Evolutionary conservation across 1,139 yeast genomes (phyloP).

Genomic region (Kodamaea derodonti): DNA sequence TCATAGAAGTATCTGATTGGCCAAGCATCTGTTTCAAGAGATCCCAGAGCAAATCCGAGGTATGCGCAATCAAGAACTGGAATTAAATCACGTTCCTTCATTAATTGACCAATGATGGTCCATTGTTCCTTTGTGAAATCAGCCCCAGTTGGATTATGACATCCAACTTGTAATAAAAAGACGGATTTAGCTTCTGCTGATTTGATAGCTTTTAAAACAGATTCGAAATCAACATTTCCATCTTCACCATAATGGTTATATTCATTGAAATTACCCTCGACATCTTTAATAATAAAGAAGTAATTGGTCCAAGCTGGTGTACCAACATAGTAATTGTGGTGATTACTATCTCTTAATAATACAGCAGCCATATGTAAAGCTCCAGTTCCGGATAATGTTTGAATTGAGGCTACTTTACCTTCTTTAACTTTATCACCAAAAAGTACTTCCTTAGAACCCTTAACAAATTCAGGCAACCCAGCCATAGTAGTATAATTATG

Average conservation of each 20-base stretch:
- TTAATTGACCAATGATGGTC: slow-evolving; percentile 47
- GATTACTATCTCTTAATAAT: slow-evolving; percentile 28
- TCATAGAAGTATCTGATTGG: slow-evolving; percentile 16
- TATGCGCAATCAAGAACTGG: slow-evolving; percentile 94
- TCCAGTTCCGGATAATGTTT: slow-evolving; percentile 45
- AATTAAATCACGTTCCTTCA: slow-evolving; percentile 50
- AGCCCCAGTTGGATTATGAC: slow-evolving; percentile 97
- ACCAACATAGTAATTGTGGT: slow-evolving; percentile 32
- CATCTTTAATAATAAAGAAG: slow-evolving; percentile 30
- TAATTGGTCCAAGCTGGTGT: slow-evolving; percentile 43
- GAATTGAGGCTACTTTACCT: slow-evolving; percentile 33
- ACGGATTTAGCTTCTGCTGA: slow-evolving; percentile 30
- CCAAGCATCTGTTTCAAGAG: slow-evolving; percentile 21
- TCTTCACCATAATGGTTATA: slow-evolving; percentile 33
- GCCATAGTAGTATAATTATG: slow-evolving; percentile 43
- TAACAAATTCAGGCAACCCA: slow-evolving; percentile 36
- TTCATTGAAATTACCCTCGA: slow-evolving; percentile 22
- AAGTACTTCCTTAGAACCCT: slow-evolving; percentile 33
- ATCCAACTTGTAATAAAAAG: slow-evolving; percentile 71
- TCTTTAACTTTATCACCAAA: slow-evolving; percentile 29
- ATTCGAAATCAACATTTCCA: slow-evolving; percentile 28
- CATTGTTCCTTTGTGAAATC: slow-evolving; percentile 89
- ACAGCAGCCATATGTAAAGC: slow-evolving; percentile 37
- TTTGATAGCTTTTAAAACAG: slow-evolving; percentile 24
- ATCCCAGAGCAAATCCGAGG: slow-evolving; percentile 57